A percentile compares a stretch with the other conserved stretches of the same genome.
Conservation (phyloP, 345 rosid genomes). For the Euphorbia lathyris region DNA sequence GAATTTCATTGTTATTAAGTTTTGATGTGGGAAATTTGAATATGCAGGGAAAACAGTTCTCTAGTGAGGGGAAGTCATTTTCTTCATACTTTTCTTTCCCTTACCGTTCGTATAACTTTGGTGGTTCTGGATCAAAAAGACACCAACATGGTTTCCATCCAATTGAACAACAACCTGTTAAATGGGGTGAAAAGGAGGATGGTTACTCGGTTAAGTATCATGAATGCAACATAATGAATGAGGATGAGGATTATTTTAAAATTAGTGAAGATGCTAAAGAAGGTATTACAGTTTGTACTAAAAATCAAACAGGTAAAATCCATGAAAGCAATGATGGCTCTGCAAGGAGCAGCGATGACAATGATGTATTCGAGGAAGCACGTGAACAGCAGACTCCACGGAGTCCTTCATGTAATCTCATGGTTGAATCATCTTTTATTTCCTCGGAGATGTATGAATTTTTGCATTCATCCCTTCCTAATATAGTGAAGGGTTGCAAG, state of each 20-base stretch:
- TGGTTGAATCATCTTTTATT: slow-evolving; percentile 61
- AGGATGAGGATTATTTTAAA: slow-evolving; percentile 18
- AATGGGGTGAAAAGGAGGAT: slow-evolving; percentile 36
- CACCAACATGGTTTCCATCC: slow-evolving; percentile 35
- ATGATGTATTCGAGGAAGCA: slow-evolving; percentile 48
- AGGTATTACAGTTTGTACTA: neutral
- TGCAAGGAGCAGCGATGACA: slow-evolving; percentile 37
- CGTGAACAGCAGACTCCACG: slow-evolving; percentile 30
- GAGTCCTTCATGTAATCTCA: slow-evolving; percentile 41
- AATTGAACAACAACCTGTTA: slow-evolving; percentile 43
- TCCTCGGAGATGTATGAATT: slow-evolving; percentile 63
- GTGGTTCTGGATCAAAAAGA: slow-evolving; percentile 39
- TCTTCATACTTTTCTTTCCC: slow-evolving; percentile 50
- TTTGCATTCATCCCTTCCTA: slow-evolving; percentile 73
- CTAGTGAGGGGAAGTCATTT: slow-evolving; percentile 41
- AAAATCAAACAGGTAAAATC: neutral
- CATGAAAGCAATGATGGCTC: slow-evolving; percentile 18
- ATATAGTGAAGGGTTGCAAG: slow-evolving; percentile 79
- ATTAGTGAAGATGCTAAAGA: slow-evolving; percentile 15
- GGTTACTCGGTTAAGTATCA: slow-evolving; percentile 22
- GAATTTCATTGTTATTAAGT: slow-evolving; percentile 13
- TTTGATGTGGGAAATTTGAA: slow-evolving; percentile 30
- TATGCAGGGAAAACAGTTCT: slow-evolving; percentile 58
- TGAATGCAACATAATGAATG: slow-evolving; percentile 19
- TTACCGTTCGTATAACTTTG: slow-evolving; percentile 30